These are phyloP conservation scores for Tritrichomonas musculus DNA, from an alignment of 208 protist species.

Conservation along the genomic window DNA sequence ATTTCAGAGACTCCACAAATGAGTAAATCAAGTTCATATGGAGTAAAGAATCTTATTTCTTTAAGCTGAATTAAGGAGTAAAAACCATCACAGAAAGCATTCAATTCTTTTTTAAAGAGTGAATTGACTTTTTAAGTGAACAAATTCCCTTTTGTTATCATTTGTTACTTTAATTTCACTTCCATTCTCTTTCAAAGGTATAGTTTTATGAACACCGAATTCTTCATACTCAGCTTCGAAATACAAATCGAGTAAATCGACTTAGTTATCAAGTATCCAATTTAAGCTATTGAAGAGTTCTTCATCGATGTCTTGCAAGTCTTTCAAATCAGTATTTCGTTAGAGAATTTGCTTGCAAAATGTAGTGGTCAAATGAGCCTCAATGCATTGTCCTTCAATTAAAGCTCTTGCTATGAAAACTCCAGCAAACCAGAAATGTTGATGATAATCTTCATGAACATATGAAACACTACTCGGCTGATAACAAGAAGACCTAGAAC, in stretches of 20 bases:
- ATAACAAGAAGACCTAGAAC: slow-evolving; percentile 53
- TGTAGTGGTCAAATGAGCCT: slow-evolving; percentile 87
- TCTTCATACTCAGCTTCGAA: slow-evolving; percentile 81
- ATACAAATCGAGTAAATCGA: slow-evolving; percentile 69
- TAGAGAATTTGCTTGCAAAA: slow-evolving; percentile 97
- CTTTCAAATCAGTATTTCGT: slow-evolving; percentile 68
- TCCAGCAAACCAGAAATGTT: slow-evolving; percentile 88
- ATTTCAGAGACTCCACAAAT: slow-evolving; percentile 91
- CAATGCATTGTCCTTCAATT: slow-evolving; percentile 76
- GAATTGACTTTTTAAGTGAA: slow-evolving; percentile 80
- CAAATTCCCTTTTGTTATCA: slow-evolving; percentile 88
- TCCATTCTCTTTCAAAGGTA: slow-evolving; percentile 80
- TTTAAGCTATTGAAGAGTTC: slow-evolving; percentile 79
- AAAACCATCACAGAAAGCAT: slow-evolving; percentile 84
- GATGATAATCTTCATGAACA: slow-evolving; percentile 83
- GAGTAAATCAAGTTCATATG: slow-evolving; percentile 92
- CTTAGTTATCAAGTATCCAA: slow-evolving; percentile 83
- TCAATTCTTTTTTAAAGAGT: slow-evolving; percentile 80
- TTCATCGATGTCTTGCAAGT: slow-evolving; percentile 88
- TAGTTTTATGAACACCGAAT: slow-evolving; percentile 73
- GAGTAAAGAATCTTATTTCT: slow-evolving; percentile 79
- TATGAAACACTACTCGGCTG: slow-evolving; percentile 87
- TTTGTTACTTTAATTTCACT: slow-evolving; percentile 80
- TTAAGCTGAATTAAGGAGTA: slow-evolving; percentile 82
- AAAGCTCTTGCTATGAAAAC: slow-evolving; percentile 64